Base-by-base conservation (phyloP, 495 filamentous ascomycete genomes). In the Aspergillus panamensis region DNA sequence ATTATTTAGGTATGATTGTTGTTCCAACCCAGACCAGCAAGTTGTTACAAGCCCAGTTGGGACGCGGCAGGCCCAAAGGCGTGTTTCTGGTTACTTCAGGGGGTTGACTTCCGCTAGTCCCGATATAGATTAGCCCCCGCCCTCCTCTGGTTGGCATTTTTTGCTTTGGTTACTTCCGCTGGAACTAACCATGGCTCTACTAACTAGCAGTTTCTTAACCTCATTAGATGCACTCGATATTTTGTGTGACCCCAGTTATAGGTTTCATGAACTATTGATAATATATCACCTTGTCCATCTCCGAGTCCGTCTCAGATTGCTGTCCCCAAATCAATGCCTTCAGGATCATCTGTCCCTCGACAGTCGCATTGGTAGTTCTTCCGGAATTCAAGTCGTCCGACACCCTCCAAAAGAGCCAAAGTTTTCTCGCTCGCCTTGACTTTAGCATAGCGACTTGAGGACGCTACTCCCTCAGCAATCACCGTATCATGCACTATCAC, bases 401-500 rank as follows among this genome's bases (percentile, higher is more conserved):
- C 65, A 0, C 73, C 79, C 61, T 85, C 76, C 56, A 97, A 57
- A 37, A 70, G 62, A 17, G 73, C 60, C 50, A 91, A 58, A 0
- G 90, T 90, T 49, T 79, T 79, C 62, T 88, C 82, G 47, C 88
- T 87, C 3, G 87, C 91, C 40, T 80, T 84, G 14, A 90, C 68
- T 68, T 90, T 92, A 0, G 89, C 91, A 72, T 88, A 84, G 51
- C 87, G 79, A 1, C 80, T 78, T 49, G 84, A 90, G 8, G 75
- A 79, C 0, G 84, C 83, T 37, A 76, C 74, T 0, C 80, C 85
- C 52, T 87, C 77, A 0, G 84, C 84, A 33, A 91, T 66, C 48
- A 90, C 77, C 40, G 81, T 62, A 42, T 83, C 80, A 64, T 98
- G 94, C 7, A 97, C 80, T 65, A 93, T 76, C 17, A 97, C 79